phyloP scores from a whole-genome alignment of 345 rosid genomes.

The Ailanthus altissimus region DNA sequence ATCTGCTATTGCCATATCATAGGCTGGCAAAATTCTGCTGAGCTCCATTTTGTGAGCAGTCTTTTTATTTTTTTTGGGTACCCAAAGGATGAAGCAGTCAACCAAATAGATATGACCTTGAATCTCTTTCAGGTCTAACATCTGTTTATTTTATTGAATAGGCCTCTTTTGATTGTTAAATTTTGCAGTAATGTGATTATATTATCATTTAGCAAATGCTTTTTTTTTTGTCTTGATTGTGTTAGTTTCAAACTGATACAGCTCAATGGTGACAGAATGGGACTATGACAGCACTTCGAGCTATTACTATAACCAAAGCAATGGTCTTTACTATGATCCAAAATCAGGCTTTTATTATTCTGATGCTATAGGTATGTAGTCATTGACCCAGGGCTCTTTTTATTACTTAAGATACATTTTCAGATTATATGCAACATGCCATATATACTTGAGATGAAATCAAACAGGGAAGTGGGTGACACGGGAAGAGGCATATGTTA shows the following conservation, averaged over 20 bases:
- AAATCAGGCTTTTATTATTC: conserved; percentile 86
- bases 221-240: conserved; percentile 28
- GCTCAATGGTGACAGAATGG: conserved; percentile 68
- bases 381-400: background rate
- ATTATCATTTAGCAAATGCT: background rate
- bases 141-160: conserved; percentile 15
- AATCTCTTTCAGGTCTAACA: conserved; percentile 33
- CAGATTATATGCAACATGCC: conserved; percentile 9
- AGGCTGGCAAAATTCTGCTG: conserved; percentile 21
- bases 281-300: conserved; percentile 61
- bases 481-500: conserved; percentile 74
- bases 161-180: conserved; percentile 3
- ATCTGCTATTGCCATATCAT: conserved; percentile 10
- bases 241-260: conserved; percentile 35
- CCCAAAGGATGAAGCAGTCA: conserved; percentile 18
- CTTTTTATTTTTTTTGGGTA: conserved; percentile 24
- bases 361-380: conserved; percentile 67
- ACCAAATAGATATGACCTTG: conserved; percentile 25
- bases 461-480: conserved; percentile 88
- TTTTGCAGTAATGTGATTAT: conserved; percentile 5
- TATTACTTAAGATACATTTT: conserved; percentile 10
- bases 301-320: conserved; percentile 60
- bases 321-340: conserved; percentile 71
- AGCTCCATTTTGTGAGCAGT: conserved; percentile 25
- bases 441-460: conserved; percentile 29